Percentiles rank a stretch among this genome's conserved stretches.
Conservation (phyloP, 106 monocot genomes). For the Dactylorhiza incarnata region DNA sequence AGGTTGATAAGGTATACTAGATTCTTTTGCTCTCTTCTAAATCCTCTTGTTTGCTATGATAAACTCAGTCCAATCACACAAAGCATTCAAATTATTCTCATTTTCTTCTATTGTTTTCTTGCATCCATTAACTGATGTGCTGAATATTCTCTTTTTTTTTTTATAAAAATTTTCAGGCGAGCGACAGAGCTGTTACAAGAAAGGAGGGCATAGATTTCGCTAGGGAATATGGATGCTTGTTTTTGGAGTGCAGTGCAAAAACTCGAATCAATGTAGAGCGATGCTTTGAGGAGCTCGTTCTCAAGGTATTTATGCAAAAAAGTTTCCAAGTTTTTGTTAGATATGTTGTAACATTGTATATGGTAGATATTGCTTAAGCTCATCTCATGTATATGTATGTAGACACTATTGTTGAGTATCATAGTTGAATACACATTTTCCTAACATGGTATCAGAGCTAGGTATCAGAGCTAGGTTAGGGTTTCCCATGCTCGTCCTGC, state of each 20-base stretch:
- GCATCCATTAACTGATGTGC: neutral
- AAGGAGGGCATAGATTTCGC: conserved; percentile 71
- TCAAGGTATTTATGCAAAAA: conserved; percentile 36
- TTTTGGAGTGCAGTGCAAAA: conserved; percentile 70
- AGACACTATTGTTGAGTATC: no score
- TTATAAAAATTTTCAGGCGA: conserved; percentile 30
- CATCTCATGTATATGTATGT: no score
- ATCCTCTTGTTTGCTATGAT: neutral
- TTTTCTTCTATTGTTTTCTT: neutral
- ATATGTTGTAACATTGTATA: no score
- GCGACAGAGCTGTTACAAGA: conserved; percentile 58
- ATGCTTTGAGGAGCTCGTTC: conserved; percentile 74
- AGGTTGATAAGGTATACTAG: conserved; percentile 59
- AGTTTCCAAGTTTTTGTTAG: neutral
- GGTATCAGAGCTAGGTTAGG: no score
- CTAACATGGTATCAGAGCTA: no score
- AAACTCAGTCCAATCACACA: neutral
- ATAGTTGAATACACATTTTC: no score
- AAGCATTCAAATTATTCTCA: neutral
- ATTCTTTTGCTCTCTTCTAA: neutral
- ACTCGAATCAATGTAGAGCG: conserved; percentile 60
- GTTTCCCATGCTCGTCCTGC: no score
- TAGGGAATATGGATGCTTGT: conserved; percentile 53
- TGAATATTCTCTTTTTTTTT: neutral
- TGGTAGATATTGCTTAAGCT: no score